A percentile compares a stretch with the other conserved stretches of the same genome.
Evolutionary conservation across 2,329 filamentous ascomycete genomes (phyloP).

Genomic region (Penicillium sp.): DNA sequence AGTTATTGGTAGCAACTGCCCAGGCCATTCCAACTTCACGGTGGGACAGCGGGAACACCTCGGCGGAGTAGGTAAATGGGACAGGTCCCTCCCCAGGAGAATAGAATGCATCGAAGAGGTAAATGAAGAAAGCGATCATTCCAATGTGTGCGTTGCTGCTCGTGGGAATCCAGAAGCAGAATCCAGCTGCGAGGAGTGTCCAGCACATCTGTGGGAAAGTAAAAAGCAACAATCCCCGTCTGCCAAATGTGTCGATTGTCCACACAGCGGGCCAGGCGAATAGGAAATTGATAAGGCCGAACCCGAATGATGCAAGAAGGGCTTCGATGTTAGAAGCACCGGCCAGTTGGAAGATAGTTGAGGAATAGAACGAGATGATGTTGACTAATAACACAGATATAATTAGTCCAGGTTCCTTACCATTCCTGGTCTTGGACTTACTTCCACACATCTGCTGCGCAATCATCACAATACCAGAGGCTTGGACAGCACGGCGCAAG

Average conservation of each 20-base stretch:
- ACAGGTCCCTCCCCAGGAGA: constrained; percentile 46
- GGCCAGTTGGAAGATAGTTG: constrained; percentile 20
- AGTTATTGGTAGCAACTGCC: constrained; percentile 40
- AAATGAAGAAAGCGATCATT: constrained; percentile 29
- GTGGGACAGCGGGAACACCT: constrained; percentile 49
- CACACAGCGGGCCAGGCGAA: constrained; percentile 31
- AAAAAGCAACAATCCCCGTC: constrained; percentile 28
- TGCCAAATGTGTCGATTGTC: constrained; percentile 30
- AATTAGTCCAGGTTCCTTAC: background rate
- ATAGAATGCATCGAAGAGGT: constrained; percentile 73
- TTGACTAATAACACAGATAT: constrained; percentile 25
- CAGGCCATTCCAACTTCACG: constrained; percentile 45
- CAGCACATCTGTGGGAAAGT: constrained; percentile 31
- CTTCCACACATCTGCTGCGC: constrained; percentile 34
- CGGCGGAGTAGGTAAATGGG: constrained; percentile 24
- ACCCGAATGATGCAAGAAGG: constrained; percentile 28
- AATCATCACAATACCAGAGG: constrained; percentile 31
- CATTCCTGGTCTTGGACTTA: constrained; percentile 13
- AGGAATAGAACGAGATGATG: constrained; percentile 33
- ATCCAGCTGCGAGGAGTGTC: constrained; percentile 24
- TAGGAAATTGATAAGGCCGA: constrained; percentile 31
- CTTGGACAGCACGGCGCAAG: constrained; percentile 27
- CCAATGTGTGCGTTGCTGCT: constrained; percentile 14
- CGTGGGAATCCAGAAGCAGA: constrained; percentile 25
- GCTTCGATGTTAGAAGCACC: constrained; percentile 19